Percentiles rank a stretch among this genome's conserved stretches.
Evolutionary conservation across 768 basidiomycete genomes (phyloP).

Genomic region (Boletellus sp.): DNA sequence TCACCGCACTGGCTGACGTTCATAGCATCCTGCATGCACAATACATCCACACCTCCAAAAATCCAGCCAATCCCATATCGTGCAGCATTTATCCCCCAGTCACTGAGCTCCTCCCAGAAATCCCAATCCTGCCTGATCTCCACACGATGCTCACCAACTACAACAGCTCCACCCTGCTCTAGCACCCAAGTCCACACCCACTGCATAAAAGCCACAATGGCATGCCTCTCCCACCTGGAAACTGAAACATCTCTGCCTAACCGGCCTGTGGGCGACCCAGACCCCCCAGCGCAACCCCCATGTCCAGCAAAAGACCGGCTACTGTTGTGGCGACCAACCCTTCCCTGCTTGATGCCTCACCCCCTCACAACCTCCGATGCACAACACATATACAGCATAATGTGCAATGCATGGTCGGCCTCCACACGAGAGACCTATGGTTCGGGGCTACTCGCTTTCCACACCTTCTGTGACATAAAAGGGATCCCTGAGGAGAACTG

Average conservation of each 20-base stretch:
- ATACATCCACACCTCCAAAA: neutral
- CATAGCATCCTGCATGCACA: neutral
- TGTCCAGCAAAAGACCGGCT: no score
- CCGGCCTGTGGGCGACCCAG: no score
- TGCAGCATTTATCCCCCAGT: neutral
- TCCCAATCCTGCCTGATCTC: neutral
- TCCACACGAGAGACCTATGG: conserved; percentile 31
- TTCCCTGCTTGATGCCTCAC: no score
- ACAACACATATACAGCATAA: no score
- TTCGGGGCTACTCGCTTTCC: conserved; percentile 36
- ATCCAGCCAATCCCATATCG: neutral
- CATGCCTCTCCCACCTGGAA: no score
- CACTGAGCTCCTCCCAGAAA: no score
- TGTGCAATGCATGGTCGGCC: neutral
- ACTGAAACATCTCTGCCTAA: no score
- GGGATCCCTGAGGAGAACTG: conserved; percentile 1
- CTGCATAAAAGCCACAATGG: no score
- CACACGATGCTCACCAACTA: neutral
- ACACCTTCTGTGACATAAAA: conserved; percentile 35
- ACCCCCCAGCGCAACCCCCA: no score
- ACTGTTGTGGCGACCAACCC: no score
- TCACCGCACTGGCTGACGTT: neutral
- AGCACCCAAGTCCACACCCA: no score
- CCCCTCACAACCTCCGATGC: neutral
- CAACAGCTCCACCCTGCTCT: no score